Evolutionary conservation across 345 rosid genomes (phyloP).

Genomic region (Carallia pectinifolia): DNA sequence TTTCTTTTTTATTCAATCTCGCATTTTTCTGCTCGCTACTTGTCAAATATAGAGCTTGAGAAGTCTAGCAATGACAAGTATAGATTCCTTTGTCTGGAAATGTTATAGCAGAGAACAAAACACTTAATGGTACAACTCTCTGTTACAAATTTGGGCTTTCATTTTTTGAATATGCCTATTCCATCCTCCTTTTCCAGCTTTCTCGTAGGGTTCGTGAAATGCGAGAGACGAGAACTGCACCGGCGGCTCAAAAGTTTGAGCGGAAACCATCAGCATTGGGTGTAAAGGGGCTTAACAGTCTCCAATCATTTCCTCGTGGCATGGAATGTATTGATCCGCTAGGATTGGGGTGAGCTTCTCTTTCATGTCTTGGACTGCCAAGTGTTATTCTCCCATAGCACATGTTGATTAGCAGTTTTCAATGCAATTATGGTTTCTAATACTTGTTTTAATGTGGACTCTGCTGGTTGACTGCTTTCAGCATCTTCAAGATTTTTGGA

Average conservation of each 20-base stretch:
- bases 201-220: constrained; percentile 90
- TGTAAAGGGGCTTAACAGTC: constrained; percentile 50
- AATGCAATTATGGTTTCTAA: not conserved
- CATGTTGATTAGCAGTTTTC: not conserved
- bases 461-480: constrained; percentile 4
- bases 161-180: not conserved
- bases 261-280: constrained; percentile 47
- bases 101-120: no score
- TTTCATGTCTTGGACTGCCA: not conserved
- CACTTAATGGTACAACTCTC: no score
- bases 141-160: no score
- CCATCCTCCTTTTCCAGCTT: constrained; percentile 55
- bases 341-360: constrained; percentile 71
- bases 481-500: constrained; percentile 1
- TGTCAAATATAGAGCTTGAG: no score
- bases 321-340: constrained; percentile 96
- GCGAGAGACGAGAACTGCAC: constrained; percentile 87
- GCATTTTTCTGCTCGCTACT: no score
- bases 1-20: no score
- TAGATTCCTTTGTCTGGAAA: no score
- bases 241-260: constrained; percentile 71
- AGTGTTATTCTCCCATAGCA: not conserved
- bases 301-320: constrained; percentile 90
- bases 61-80: no score
- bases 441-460: not conserved